Evolutionary conservation across 345 rosid species (phyloP).

Genomic region (Arabis hirsuta): DNA sequence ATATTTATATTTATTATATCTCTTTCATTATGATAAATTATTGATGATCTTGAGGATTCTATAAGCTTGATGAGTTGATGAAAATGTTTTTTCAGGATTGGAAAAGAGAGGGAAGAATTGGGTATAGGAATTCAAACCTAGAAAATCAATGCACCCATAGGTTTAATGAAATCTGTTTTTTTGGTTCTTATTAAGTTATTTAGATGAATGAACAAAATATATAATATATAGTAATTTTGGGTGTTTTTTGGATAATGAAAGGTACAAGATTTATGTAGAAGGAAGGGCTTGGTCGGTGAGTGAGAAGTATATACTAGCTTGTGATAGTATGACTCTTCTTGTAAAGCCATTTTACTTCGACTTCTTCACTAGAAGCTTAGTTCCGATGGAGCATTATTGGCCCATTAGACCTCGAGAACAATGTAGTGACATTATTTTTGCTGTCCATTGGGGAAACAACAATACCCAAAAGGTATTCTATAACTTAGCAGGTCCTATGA

Average conservation of each 20-base stretch:
- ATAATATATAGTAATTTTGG: neutral
- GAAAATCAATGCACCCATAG: constrained; percentile 62
- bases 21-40: neutral
- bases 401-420: constrained; percentile 47
- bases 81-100: constrained; percentile 43
- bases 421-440: constrained; percentile 50
- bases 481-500: neutral
- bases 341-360: constrained; percentile 49
- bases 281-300: constrained; percentile 64
- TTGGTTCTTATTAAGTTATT: neutral
- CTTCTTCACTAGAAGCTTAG: constrained; percentile 51
- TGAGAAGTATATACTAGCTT: constrained; percentile 56
- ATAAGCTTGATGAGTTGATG: constrained; percentile 3
- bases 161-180: constrained; percentile 35
- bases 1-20: neutral
- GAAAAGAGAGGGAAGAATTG: constrained; percentile 40
- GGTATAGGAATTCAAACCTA: constrained; percentile 48
- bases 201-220: neutral
- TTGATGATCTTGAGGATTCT: neutral
- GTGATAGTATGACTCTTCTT: constrained; percentile 50
- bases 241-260: neutral
- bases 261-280: constrained; percentile 60
- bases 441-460: constrained; percentile 60
- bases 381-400: constrained; percentile 59
- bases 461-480: constrained; percentile 45